A percentile compares a stretch with the other conserved stretches of the same genome.
These are phyloP conservation scores for Fagopyrum esculentum DNA, from an alignment of 148 eudicot genomes.

Conservation along the genomic window DNA sequence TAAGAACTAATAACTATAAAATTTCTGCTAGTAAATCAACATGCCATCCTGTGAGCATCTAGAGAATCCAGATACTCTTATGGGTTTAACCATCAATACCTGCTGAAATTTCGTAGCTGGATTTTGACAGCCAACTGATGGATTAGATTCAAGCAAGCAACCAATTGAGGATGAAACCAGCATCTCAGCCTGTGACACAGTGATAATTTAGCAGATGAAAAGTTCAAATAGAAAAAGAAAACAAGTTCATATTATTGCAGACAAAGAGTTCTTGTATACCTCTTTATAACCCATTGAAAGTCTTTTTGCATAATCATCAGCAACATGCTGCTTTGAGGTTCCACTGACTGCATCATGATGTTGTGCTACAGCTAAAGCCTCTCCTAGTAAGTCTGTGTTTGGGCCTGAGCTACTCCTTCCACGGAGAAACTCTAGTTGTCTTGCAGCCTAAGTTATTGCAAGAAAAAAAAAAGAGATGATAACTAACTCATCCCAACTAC, in stretches of 20 bases:
- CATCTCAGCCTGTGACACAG: slow-evolving; percentile 58
- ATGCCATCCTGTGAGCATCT: not conserved
- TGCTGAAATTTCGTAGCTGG: slow-evolving; percentile 56
- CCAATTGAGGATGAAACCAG: slow-evolving; percentile 71
- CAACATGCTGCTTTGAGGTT: slow-evolving; percentile 90
- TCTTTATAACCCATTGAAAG: slow-evolving; percentile 77
- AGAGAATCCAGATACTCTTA: not conserved
- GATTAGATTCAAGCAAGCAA: slow-evolving; percentile 56
- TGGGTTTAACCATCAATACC: slow-evolving; percentile 32
- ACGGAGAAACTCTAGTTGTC: slow-evolving; percentile 71
- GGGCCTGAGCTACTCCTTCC: slow-evolving; percentile 72
- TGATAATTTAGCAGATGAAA: slow-evolving; percentile 9
- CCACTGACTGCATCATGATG: slow-evolving; percentile 98
- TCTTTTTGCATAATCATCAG: slow-evolving; percentile 92
- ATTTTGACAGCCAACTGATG: slow-evolving; percentile 40
- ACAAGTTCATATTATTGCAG: not conserved
- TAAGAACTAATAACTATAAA: not conserved
- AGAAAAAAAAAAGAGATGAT: not conserved
- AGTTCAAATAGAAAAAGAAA: slow-evolving; percentile 1
- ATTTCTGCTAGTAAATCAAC: not conserved
- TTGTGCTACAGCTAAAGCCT: slow-evolving; percentile 92
- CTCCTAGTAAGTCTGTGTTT: slow-evolving; percentile 57
- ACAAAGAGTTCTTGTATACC: slow-evolving; percentile 27
- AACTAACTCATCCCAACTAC: not conserved
- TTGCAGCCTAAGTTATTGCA: slow-evolving; percentile 57